Percentiles rank a stretch among this genome's conserved stretches.
phyloP scores from a whole-genome alignment of 352 stramenopile species.

The Globisporangium cystogenes region DNA sequence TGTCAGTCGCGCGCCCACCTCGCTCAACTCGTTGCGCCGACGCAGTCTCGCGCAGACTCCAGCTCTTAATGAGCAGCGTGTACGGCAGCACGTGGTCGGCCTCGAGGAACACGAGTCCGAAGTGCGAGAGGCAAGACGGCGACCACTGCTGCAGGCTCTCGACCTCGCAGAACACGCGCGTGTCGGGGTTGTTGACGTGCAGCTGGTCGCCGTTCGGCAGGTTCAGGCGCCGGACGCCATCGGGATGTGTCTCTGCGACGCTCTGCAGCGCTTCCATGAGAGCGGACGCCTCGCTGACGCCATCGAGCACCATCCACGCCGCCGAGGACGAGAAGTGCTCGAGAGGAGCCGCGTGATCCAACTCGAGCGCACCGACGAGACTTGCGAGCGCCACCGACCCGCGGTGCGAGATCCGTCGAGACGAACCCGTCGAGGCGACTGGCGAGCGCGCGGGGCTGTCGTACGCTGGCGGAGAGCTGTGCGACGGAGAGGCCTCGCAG shows the following conservation, averaged over 20 bases:
- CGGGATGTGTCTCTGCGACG: slow-evolving; percentile 14
- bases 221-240: slow-evolving; percentile 15
- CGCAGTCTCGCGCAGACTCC: slow-evolving; percentile 24
- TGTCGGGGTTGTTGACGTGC: slow-evolving; percentile 20
- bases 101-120: slow-evolving; percentile 53
- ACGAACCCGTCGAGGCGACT: too few species aligned
- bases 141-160: slow-evolving; percentile 46
- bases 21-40: slow-evolving; percentile 3
- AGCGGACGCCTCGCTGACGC: slow-evolving; percentile 18
- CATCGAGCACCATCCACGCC: slow-evolving; percentile 65
- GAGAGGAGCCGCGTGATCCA: neutral
- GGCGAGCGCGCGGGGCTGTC: neutral
- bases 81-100: slow-evolving; percentile 44
- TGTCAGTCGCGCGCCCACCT: neutral
- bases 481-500: slow-evolving; percentile 6
- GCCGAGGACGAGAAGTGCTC: neutral
- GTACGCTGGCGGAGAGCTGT: neutral
- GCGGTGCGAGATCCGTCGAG: slow-evolving; percentile 2
- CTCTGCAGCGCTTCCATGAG: slow-evolving; percentile 37
- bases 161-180: slow-evolving; percentile 60
- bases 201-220: slow-evolving; percentile 64
- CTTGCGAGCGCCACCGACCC: slow-evolving; percentile 6
- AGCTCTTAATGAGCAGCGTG: slow-evolving; percentile 65
- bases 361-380: neutral
- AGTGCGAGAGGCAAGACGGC: slow-evolving; percentile 38